Base-by-base conservation (phyloP, 1,284 basidiomycete genomes). In the Ceratobasidium sp. region DNA sequence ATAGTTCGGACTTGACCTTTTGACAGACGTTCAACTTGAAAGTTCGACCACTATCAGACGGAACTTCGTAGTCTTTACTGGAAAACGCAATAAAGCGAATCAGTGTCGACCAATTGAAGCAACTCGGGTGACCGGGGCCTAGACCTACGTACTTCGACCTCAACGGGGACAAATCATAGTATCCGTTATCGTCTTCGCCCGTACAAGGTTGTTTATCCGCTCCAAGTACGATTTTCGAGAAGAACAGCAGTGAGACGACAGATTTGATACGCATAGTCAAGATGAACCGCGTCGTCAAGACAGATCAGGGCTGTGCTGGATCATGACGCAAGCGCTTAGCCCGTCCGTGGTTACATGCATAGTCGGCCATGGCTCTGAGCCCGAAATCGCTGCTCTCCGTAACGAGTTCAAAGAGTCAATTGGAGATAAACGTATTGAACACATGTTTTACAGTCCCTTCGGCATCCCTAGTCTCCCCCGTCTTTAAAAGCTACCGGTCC, bases 11-110 rank as follows among this genome's bases (percentile, higher is more conserved):
- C 28, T 79, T 78, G 0, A 91, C 84, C 5, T 81, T 78, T 74
- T 84, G 84, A 78, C 91, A 93, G 0, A 90, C 84, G 76, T 91
- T 92, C 16, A 93, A 77, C 23, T 82, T 81, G 64, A 88, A 82
- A 1, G 83, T 78, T 46, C 83, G 80, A 21, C 86, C 86, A 21
- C 81, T 82, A 21, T 39, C 55, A 3, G 86, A 85, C 55, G 79
- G 80, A 67, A 88, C 80, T 70, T 84, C 79, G 76, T 90, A 89
- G 79, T 92, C 90, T 75, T 85, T 86, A 74, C 90, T 92, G 77
- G 53, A 32, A n/a, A 18, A 53, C 32, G 77, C 67, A 73, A 60
- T 39, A 14, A 58, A 41, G 4, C 74, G 72, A 74, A 53, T 46
- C 48, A 41, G 21, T 32, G 26, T 30, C 53, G 46, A 60, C 32